Percentiles rank a stretch among this genome's conserved stretches.
These are phyloP conservation scores for Wilcoxina mikolae DNA, from an alignment of 495 filamentous ascomycete species.

Conservation along the genomic window DNA sequence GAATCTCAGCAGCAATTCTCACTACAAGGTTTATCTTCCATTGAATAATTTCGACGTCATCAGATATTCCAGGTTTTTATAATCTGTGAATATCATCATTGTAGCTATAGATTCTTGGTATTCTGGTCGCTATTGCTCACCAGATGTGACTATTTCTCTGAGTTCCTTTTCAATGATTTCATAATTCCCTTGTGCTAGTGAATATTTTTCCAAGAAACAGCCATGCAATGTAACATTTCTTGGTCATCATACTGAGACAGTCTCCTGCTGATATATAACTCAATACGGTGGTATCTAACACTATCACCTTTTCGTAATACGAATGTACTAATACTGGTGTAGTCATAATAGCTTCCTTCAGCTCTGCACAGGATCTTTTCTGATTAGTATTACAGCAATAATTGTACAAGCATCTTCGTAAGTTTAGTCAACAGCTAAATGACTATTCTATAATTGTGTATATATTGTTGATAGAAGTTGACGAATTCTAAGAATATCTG, in stretches of 20 bases:
- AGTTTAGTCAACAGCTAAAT: conserved; percentile 13
- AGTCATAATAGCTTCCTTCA: background rate
- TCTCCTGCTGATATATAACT: conserved; percentile 6
- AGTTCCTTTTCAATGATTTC: conserved; percentile 8
- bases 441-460: conserved; percentile 21
- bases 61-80: conserved; percentile 17
- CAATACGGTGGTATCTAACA: conserved; percentile 5
- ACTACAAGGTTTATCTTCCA: background rate
- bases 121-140: conserved; percentile 1
- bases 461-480: conserved; percentile 32
- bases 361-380: background rate
- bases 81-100: conserved; percentile 15
- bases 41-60: background rate
- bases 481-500: conserved; percentile 27
- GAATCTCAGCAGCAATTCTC: background rate
- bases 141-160: background rate
- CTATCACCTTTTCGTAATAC: background rate
- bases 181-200: conserved; percentile 2
- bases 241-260: conserved; percentile 6
- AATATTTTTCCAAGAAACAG: conserved; percentile 13
- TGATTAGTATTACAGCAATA: background rate
- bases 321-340: conserved; percentile 7
- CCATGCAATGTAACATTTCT: conserved; percentile 4
- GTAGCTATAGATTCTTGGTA: background rate
- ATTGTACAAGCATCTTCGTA: background rate